Evolutionary conservation across 2,329 filamentous ascomycete species (phyloP).

Genomic region (Pezicula rhizophila): DNA sequence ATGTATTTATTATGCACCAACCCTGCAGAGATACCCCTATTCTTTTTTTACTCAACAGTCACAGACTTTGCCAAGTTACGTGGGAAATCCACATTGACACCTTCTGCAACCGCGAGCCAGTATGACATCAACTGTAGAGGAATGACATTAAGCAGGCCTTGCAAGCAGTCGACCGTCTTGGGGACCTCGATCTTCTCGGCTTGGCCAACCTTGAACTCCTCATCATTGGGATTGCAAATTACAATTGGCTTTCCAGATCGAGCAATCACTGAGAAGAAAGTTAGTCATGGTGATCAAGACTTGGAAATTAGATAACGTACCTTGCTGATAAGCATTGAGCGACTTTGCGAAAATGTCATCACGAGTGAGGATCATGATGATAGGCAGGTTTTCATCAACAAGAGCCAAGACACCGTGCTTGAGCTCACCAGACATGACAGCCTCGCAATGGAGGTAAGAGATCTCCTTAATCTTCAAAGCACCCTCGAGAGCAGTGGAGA

Average conservation of each 20-base stretch:
- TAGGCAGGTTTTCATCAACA: constrained; percentile 96
- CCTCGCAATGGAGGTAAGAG: constrained; percentile 98
- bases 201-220: constrained; percentile 81
- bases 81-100: constrained; percentile 96
- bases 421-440: constrained; percentile 98
- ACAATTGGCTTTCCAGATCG: constrained; percentile 95
- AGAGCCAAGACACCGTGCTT: constrained; percentile 98
- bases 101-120: constrained; percentile 95
- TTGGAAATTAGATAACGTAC: constrained; percentile 38
- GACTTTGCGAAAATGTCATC: constrained; percentile 97
- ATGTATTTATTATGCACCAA: too few relatives aligned
- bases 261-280: constrained; percentile 66
- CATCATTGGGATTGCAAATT: constrained; percentile 88
- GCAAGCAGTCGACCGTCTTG: constrained; percentile 87
- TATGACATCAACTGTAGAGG: constrained; percentile 97
- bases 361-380: constrained; percentile 98
- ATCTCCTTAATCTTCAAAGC: constrained; percentile 99
- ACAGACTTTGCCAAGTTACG: constrained; percentile 98
- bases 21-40: not conserved
- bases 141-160: constrained; percentile 96
- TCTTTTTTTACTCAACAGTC: constrained; percentile 74
- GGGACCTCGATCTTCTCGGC: constrained; percentile 98
- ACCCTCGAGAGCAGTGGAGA: constrained; percentile 93
- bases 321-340: constrained; percentile 98
- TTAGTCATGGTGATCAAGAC: constrained; percentile 21